These are phyloP conservation scores for Williopsis jadinii DNA, from an alignment of 1,139 yeast genomes.

Conservation along the genomic window DNA sequence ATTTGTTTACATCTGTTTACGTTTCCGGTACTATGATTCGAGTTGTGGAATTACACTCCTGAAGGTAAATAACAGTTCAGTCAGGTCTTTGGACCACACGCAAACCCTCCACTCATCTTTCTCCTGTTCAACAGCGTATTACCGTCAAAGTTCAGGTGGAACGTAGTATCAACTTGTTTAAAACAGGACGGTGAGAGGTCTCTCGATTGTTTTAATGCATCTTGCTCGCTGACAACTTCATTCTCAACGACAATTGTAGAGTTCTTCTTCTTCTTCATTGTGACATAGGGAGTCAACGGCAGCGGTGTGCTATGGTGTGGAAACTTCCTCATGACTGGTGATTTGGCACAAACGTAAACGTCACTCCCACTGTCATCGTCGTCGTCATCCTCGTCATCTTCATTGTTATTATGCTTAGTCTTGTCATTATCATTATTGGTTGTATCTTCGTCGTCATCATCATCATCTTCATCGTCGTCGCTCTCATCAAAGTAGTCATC, in stretches of 20 bases:
- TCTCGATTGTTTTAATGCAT: not conserved
- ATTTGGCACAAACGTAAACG: slow-evolving; percentile 5
- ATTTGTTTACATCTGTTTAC: too few relatives aligned
- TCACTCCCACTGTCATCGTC: slow-evolving; percentile 7
- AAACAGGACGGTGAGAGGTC: not conserved
- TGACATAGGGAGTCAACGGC: slow-evolving; percentile 12
- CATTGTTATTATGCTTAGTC: slow-evolving; percentile 14
- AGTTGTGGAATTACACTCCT: too few relatives aligned
- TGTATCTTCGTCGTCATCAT: slow-evolving; percentile 10
- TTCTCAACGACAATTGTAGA: slow-evolving; percentile 5
- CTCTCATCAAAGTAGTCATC: slow-evolving; percentile 22
- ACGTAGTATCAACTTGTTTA: slow-evolving; percentile 15
- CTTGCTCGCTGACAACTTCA: not conserved
- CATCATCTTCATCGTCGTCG: slow-evolving; percentile 14
- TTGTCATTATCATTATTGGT: slow-evolving; percentile 11
- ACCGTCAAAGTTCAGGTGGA: slow-evolving; percentile 48
- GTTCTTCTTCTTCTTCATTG: slow-evolving; percentile 2
- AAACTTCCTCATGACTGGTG: slow-evolving; percentile 16
- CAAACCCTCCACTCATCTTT: slow-evolving; percentile 18
- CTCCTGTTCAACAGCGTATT: slow-evolving; percentile 59
- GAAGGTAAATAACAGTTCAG: too few relatives aligned
- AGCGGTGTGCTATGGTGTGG: slow-evolving; percentile 4
- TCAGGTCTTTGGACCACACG: too few relatives aligned
- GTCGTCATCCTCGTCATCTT: slow-evolving; percentile 14
- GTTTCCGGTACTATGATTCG: too few relatives aligned